Evolutionary conservation across 305 asterid species (phyloP).

Genomic region (Fraxinus albicans): DNA sequence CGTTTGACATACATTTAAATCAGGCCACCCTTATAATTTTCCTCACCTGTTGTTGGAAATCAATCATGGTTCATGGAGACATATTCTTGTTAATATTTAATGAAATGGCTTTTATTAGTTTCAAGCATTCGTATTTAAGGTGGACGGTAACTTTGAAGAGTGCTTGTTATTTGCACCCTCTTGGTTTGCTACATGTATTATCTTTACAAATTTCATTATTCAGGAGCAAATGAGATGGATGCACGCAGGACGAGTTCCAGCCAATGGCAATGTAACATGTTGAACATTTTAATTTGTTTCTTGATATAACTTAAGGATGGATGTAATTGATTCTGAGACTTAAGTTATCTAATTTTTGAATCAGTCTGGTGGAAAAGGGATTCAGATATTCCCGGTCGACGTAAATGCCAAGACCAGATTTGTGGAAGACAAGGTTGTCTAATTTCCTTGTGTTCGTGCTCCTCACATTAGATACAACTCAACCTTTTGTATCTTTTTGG

Average conservation of each 20-base stretch:
- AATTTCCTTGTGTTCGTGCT: constrained; percentile 15
- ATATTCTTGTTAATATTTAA: neutral
- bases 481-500: constrained; percentile 2
- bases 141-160: neutral
- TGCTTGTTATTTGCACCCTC: constrained; percentile 9
- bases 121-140: constrained; percentile 11
- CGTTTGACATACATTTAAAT: constrained; percentile 5
- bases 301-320: constrained; percentile 14
- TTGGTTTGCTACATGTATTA: constrained; percentile 5
- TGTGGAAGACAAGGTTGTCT: constrained; percentile 46
- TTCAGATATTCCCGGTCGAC: constrained; percentile 5
- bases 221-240: constrained; percentile 33
- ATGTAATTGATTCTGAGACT: constrained; percentile 17
- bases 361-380: constrained; percentile 28
- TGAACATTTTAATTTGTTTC: constrained; percentile 10
- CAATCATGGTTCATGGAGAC: neutral
- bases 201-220: constrained; percentile 15
- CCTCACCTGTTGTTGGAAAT: constrained; percentile 18
- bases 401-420: constrained; percentile 14
- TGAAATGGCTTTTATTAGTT: constrained; percentile 11
- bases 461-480: constrained; percentile 7
- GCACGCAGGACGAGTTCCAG: constrained; percentile 12
- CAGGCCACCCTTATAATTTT: neutral
- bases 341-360: constrained; percentile 20
- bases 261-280: constrained; percentile 23